Base-by-base conservation (phyloP, 2,329 filamentous ascomycete genomes). In the Ramichloridium luteum region DNA sequence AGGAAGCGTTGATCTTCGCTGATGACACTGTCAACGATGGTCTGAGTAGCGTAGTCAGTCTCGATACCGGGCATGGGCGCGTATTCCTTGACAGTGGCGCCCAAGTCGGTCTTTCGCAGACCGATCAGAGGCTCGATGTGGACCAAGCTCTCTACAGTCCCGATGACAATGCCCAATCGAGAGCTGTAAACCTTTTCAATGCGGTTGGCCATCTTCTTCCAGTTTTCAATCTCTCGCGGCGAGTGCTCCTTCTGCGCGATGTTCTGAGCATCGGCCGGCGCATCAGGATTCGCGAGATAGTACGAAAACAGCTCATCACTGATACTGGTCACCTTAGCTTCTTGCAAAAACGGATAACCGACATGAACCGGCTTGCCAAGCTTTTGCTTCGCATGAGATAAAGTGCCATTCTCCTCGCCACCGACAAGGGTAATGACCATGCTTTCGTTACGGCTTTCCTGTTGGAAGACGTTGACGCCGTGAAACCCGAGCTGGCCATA, bases 271-370 rank as follows among this genome's bases (percentile, higher is more conserved):
- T 37, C 44, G 2, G 50, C 41, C 12, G 49, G 48, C 25, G 39
- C 38, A 55, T 56, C 25, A 65, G 66, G 36, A 18, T 76, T 66
- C 1, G 78, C 69, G 20, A 90, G 63, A 12, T 76, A 67, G 51
- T 94, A 98, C 47, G 81, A 80, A 53, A 96, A 96, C 16, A 96
- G 66, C 55, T 96, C 88, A 53, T 98, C 90, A 1, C 85, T 88
- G 2, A 96, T 82, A 34, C 77, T 78, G 31, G 83, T 69, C 16
- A 98, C 77, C 60, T 88, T 88, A 32, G 83, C 90, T 60, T 98
- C 92, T 47, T 93, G 82, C 41, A 98, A 61, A 61, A 94, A 98
- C 1, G 90, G 90, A 50, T 93, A 98, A 22, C 88, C 86, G 38
- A 96, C 81, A 53, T 84, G 84, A 37, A 93, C 86, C 38, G 77